These are phyloP conservation scores for Hortaea sp. DNA, from an alignment of 2,329 filamentous ascomycete genomes.

Conservation along the genomic window DNA sequence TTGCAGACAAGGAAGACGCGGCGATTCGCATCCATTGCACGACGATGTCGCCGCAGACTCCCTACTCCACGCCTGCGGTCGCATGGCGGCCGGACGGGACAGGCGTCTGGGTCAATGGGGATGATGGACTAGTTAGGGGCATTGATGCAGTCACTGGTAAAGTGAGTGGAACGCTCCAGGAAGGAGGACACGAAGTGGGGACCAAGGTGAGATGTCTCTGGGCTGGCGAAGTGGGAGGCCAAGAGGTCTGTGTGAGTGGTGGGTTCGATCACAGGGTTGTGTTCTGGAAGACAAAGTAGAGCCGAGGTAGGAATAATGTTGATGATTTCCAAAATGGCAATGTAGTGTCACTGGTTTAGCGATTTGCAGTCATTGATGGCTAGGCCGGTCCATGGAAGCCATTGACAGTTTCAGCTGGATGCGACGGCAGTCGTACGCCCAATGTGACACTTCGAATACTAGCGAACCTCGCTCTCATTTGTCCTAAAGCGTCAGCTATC, in stretches of 20 bases:
- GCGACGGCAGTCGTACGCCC: no score
- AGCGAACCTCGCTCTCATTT: no score
- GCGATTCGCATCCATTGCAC: conserved; percentile 51
- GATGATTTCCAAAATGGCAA: no score
- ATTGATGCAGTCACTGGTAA: conserved; percentile 51
- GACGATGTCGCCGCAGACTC: conserved; percentile 53
- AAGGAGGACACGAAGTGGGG: conserved; percentile 42
- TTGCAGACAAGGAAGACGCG: conserved; percentile 48
- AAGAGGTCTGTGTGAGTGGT: conserved; percentile 51
- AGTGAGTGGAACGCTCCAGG: conserved; percentile 37
- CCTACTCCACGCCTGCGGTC: conserved; percentile 52
- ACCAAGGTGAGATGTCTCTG: conserved; percentile 51
- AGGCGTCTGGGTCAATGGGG: conserved; percentile 55
- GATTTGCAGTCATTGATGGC: no score
- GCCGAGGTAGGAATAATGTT: no score
- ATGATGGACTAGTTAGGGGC: conserved; percentile 52
- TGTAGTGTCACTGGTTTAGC: no score
- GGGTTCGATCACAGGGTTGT: conserved; percentile 55
- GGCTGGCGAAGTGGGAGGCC: conserved; percentile 35
- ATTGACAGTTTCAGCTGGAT: no score
- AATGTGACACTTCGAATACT: no score
- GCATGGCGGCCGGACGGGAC: conserved; percentile 52
- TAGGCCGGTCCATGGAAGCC: no score
- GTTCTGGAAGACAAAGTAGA: conserved; percentile 37
- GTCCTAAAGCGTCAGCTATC: no score